These are phyloP conservation scores for Intubia oerlemansii DNA, from an alignment of 2,329 filamentous ascomycete genomes.

Conservation along the genomic window DNA sequence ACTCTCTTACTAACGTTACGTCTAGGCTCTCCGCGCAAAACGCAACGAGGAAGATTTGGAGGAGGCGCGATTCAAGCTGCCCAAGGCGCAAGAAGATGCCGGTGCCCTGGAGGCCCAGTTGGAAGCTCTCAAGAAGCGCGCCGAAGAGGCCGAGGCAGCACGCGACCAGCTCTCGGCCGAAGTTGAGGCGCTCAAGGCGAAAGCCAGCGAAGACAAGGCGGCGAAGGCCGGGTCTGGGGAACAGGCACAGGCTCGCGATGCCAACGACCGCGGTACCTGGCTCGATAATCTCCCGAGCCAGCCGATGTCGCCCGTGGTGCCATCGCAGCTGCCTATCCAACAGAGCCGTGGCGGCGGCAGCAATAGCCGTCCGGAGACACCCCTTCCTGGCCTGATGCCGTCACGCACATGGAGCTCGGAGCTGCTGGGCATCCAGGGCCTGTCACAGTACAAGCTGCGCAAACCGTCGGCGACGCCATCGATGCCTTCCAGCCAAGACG, in stretches of 20 bases:
- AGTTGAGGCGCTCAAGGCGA: slow-evolving; percentile 24
- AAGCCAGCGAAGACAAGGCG: slow-evolving; percentile 13
- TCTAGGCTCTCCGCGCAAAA: slow-evolving; percentile 36
- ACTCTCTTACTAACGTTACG: slow-evolving; percentile 8
- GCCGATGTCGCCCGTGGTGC: slow-evolving; percentile 12
- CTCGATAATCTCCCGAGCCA: slow-evolving; percentile 31
- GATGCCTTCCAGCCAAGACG: slow-evolving; percentile 29
- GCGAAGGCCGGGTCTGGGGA: background rate
- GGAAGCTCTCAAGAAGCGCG: slow-evolving; percentile 39
- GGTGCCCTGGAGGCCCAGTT: slow-evolving; percentile 35
- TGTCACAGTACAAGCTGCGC: slow-evolving; percentile 20
- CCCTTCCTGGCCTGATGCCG: slow-evolving; percentile 22
- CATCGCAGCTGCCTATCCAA: too few relatives aligned
- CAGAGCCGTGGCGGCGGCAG: slow-evolving; percentile 11
- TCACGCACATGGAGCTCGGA: slow-evolving; percentile 31
- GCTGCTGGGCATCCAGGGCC: slow-evolving; percentile 23
- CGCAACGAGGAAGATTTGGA: slow-evolving; percentile 70
- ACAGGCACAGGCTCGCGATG: too few relatives aligned
- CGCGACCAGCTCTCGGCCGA: slow-evolving; percentile 32
- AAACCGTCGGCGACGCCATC: slow-evolving; percentile 26
- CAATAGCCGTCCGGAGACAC: slow-evolving; percentile 32
- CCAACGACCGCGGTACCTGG: too few relatives aligned
- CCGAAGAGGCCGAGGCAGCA: slow-evolving; percentile 43
- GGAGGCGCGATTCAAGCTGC: slow-evolving; percentile 38
- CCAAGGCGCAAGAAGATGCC: slow-evolving; percentile 42